Base-by-base conservation (phyloP, 2,329 filamentous ascomycete species). In the Eurotiales sp. region DNA sequence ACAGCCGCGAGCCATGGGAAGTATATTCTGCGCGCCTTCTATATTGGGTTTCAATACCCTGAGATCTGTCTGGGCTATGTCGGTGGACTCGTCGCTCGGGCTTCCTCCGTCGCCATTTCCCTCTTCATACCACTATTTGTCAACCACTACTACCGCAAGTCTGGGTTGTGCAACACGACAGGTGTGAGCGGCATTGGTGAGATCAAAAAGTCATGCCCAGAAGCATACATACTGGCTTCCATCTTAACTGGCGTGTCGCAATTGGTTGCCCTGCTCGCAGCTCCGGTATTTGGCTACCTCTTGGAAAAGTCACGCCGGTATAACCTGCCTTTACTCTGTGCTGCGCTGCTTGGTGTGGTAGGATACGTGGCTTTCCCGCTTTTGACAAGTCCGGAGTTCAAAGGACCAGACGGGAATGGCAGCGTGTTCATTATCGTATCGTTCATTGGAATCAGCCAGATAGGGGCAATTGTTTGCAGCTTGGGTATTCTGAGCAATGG, bases 391-490 rank as follows among this genome's bases (percentile, higher is more conserved):
- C 90, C 91, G 0, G 88, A 96, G 62, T 83, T 84, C 50, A 81
- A 79, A 25, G 84, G 84, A 3, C 77, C 86, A 22, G 83, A 87
- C 29, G 88, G 88, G 15, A 82, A 77, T 29, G 79, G 82, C 0
- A 75, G 72, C 10, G 83, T 96, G 14, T 90, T 95, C 64, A 57
- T 91, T 11, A 80, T 92, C 14, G 89, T 90, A 37, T 82, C 86
- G 0, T 72, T 96, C 15, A 83, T 97, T 34, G 93, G 93, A 12
- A 82, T 96, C 63, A 95, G 89, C 62, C 93, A 99, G 70, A 97
- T 99, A 55, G 93, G 92, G 2, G 87, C 90, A 10, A 97, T 99
- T 53, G 93, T 99, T 1, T 96, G 91, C 72, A 95, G 89, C 57
- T 79, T 99, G n/a, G 90, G 88, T 1, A 83, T 93, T 1, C 79